Base-by-base conservation (phyloP, 768 basidiomycete species). In the Heimioporus sp. region DNA sequence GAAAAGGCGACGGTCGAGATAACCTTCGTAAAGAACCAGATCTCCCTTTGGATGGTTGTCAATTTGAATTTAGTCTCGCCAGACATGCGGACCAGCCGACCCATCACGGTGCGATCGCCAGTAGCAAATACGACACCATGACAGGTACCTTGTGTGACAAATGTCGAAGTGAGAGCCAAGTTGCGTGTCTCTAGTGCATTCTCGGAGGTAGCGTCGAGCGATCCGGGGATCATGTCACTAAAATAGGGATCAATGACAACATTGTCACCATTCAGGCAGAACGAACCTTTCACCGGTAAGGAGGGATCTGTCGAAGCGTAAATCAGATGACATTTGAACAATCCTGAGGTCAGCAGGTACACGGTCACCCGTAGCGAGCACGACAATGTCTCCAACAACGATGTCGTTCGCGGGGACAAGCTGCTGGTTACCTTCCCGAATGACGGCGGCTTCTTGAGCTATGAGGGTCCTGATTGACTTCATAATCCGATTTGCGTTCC, bases 321-420 rank as follows among this genome's bases (percentile, higher is more conserved):
- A 66, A 54, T 82, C 82, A 6, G 74, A 73, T 1, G 79, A 78
- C 53, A 74, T 75, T 12, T 78, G 63, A 36, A 82, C 73, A 10
- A 85, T 71, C 21, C 83, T 75, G 28, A 83, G 67, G 57, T 85
- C 84, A 0, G 83, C 81, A 7, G 82, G 82, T 6, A 83, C 72
- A 11, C 82, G 75, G 55, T 83, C 79, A 16, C 81, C 81, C 3
- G 80, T 76, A 30, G 71, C 62, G 59, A 83, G 79, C 3, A 72
- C 71, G 48, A 82, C 73, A 32, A 83, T 65, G 56, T 83, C 81
- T 11, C 81, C 81, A 0, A 81, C 80, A 1, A 86, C 74, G 28
- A 86, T 75, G 43, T 82, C 77, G 37, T 77, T 77, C 28, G 82
- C 80, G 17, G 71, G 68, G 3, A 81, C 66, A 17, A 76, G 75